Percentiles rank a stretch among this genome's conserved stretches.
These are phyloP conservation scores for Myxozyma geophila DNA, from an alignment of 805 yeast genomes.

Conservation along the genomic window DNA sequence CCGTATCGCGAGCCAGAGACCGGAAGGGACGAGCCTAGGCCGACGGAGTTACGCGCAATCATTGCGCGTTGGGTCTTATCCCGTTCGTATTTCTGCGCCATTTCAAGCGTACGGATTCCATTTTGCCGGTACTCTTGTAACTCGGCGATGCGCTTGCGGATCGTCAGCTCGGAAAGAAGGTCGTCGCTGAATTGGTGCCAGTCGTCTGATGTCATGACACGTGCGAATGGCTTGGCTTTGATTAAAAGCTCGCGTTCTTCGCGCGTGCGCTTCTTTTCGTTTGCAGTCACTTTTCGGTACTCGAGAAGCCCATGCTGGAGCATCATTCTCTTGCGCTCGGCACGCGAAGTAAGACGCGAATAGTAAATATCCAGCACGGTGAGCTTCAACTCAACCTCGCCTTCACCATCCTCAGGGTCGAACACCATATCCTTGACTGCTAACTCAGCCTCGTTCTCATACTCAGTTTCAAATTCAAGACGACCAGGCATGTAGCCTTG, in stretches of 20 bases:
- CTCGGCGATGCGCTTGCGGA: slow-evolving; percentile 81
- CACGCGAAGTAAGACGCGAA: slow-evolving; percentile 85
- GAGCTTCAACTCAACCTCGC: slow-evolving; percentile 87
- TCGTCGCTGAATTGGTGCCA: slow-evolving; percentile 75
- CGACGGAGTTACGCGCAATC: slow-evolving; percentile 28
- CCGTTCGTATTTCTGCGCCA: slow-evolving; percentile 83
- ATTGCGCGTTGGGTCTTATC: slow-evolving; percentile 61
- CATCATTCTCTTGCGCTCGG: slow-evolving; percentile 85
- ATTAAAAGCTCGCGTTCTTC: slow-evolving; percentile 86
- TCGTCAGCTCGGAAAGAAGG: slow-evolving; percentile 73
- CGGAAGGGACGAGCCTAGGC: slow-evolving; percentile 21
- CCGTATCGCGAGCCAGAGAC: slow-evolving; percentile 30
- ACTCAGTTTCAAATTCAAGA: slow-evolving; percentile 93
- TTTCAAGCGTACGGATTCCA: slow-evolving; percentile 83
- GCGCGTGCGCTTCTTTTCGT: slow-evolving; percentile 83
- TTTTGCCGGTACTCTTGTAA: slow-evolving; percentile 91
- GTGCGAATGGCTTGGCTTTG: slow-evolving; percentile 76
- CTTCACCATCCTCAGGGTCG: slow-evolving; percentile 87
- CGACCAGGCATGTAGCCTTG: slow-evolving; percentile 99
- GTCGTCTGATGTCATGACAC: slow-evolving; percentile 80
- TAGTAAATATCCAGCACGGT: slow-evolving; percentile 88
- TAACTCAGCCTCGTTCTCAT: slow-evolving; percentile 94
- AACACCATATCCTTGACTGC: slow-evolving; percentile 94
- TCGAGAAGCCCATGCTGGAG: slow-evolving; percentile 79
- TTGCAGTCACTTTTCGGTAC: slow-evolving; percentile 76